Base-by-base conservation (phyloP, 352 stramenopile species). In the Phytophthora fragariae region DNA sequence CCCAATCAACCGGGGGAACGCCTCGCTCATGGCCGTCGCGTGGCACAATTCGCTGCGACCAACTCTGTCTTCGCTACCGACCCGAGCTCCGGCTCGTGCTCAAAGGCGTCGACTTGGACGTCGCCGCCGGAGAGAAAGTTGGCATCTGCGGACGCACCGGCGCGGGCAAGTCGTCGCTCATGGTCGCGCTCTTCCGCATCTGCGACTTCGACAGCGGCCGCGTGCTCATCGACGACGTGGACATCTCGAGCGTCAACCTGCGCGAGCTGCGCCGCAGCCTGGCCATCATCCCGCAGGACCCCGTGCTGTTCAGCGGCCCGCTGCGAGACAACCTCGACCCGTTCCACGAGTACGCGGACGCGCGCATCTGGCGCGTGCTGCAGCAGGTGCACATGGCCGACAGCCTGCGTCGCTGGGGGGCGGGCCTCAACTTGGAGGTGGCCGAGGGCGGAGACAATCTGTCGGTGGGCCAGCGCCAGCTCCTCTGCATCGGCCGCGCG, bases 401-500 rank as follows among this genome's bases (percentile, higher is more conserved):
- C 1, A 76, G 66, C 41, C 73, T 92, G 52, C 67, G 65, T 24
- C 75, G 65, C 39, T 89, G 79, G 81, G 99, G 64, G 87, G 87
- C 56, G 2, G 75, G 76, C 6, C 85, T 99, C 11, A 91, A 98
- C 69, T 91, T 95, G 50, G 70, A 90, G 57, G 92, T 99, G 8
- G 85, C 91, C 2, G 95, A 99, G 64, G 87, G 87, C 12, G 97
- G 97, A 17, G 81, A 80, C 31, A 99, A 99, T 76, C 95, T 98
- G 41, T 52, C 44, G 44, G 44, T 52, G 44, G 44, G 44, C n/a
- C 44, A 99, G 79, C 81, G 96, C 3, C 97, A 99, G 78, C 77
- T 99, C 19, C 70, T 99, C 1, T 98, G 95, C 65, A 91, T 99
- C 55, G 98, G 84, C 17, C 82, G 98, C 27, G 97, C 97, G 8